Base-by-base conservation (phyloP, 768 basidiomycete species). In the Suillus spraguei region DNA sequence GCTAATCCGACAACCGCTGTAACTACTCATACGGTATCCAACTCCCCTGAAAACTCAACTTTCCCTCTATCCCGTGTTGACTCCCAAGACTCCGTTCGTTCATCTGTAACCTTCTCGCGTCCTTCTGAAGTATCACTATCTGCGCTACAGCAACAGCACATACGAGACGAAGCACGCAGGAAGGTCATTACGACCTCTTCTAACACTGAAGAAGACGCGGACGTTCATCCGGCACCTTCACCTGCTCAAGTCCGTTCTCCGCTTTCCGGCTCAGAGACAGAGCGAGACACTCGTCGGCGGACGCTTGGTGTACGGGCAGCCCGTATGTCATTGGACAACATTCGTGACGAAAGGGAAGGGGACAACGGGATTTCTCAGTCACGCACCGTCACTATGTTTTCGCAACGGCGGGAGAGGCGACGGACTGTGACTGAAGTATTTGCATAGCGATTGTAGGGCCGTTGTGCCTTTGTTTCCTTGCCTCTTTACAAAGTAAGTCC, bases 1-100 rank as follows among this genome's bases (percentile, higher is more conserved):
- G 83, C 84, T 0, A 84, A 81, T 62, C 79, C 87, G 1, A 91
- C 90, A 42, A 92, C 89, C 20, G 87, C 87, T 17, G 61, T 91
- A 14, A 89, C 88, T 1, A 73, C 84, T 0, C 86, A 88, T 66
- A 91, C 87, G 0, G 88, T 86, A 5, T 84, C 85, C 5, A 82
- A 81, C 63, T 74, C 81, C 7, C 77, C 79, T 36, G 76, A 75
- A 63, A 65, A 62, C 24, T 67, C 77, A 16, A 61, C 72, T 2
- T 67, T 71, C 33, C 72, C 69, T 35, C 53, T 86, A 36, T 69
- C 77, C 20, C 79, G 85, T 28, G 78, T 78, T n/a, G 79, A 83
- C 22, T 88, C 87, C 0, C 78, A 74, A 20, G 77, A 80, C 53
- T 81, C 82, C 0, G 61, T 74, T 3, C 77, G 82, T 22, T 80